Conservation (phyloP, 768 basidiomycete species). For the Podaxis carcinomalis region DNA sequence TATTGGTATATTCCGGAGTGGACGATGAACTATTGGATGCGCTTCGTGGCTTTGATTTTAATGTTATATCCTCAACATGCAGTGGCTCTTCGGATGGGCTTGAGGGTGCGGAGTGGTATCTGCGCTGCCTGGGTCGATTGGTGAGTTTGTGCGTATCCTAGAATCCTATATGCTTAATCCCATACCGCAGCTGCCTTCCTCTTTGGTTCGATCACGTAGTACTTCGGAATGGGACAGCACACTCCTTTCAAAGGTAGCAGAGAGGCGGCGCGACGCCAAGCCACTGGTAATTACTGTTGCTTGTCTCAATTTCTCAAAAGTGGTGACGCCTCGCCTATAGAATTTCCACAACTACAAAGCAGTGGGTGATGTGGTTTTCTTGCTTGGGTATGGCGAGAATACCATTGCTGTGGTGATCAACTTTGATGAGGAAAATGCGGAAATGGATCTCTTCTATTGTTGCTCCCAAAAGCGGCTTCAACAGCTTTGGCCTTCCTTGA, state of each 20-base stretch:
- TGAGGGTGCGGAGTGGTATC: too few relatives aligned
- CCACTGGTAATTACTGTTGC: neutral
- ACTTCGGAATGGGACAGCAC: neutral
- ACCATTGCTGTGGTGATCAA: neutral
- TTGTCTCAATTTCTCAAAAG: neutral
- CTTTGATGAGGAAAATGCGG: too few relatives aligned
- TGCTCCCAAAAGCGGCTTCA: too few relatives aligned
- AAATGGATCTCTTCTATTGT: too few relatives aligned
- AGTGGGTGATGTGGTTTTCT: neutral
- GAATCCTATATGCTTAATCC: neutral
- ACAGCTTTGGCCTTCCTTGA: too few relatives aligned
- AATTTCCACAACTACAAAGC: neutral
- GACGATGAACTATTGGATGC: neutral
- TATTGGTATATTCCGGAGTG: neutral
- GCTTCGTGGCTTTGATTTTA: neutral
- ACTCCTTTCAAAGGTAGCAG: neutral
- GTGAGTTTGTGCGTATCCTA: too few relatives aligned
- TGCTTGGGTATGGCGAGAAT: neutral
- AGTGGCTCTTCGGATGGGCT: too few relatives aligned
- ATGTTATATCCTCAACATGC: neutral
- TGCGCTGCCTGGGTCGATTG: neutral
- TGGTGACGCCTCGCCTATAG: neutral
- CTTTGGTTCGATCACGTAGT: neutral
- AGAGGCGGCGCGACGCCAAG: neutral
- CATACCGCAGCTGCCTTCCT: neutral